A percentile compares a stretch with the other conserved stretches of the same genome.
Evolutionary conservation across 2,329 filamentous ascomycete genomes (phyloP).

Genomic region (Ophiostoma triangulosporum): DNA sequence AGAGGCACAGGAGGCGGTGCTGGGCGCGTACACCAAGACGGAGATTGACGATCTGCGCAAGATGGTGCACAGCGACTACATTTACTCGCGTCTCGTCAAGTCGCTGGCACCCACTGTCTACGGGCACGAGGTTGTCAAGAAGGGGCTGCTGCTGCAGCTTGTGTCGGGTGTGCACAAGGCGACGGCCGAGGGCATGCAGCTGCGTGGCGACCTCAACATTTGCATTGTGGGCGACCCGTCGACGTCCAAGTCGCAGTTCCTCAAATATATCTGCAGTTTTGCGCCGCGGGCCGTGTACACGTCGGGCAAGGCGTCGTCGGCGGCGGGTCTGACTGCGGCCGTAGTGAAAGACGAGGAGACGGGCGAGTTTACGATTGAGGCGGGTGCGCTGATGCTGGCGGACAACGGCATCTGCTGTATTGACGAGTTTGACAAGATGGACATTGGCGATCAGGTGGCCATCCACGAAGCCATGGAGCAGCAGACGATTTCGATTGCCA

Average conservation of each 20-base stretch:
- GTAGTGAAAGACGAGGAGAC: constrained; percentile 98
- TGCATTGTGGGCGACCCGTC: constrained; percentile 96
- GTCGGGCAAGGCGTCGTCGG: constrained; percentile 92
- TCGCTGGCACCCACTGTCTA: constrained; percentile 96
- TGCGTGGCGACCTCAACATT: constrained; percentile 96
- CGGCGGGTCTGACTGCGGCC: constrained; percentile 90
- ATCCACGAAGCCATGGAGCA: constrained; percentile 99
- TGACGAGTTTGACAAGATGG: constrained; percentile 99
- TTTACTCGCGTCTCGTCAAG: constrained; percentile 83
- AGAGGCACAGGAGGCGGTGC: constrained; percentile 72
- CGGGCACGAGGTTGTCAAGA: constrained; percentile 94
- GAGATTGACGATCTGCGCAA: constrained; percentile 85
- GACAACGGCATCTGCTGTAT: constrained; percentile 97
- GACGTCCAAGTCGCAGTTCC: constrained; percentile 93
- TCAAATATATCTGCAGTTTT: constrained; percentile 96
- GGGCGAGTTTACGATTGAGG: constrained; percentile 96
- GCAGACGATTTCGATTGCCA: constrained; percentile 97
- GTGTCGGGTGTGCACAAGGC: constrained; percentile 92
- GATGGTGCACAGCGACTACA: constrained; percentile 92
- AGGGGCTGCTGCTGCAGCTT: constrained; percentile 82
- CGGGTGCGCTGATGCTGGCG: constrained; percentile 92
- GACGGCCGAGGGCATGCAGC: constrained; percentile 85
- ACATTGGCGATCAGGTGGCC: constrained; percentile 89
- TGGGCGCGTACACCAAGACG: constrained; percentile 68
- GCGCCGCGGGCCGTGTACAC: constrained; percentile 96